Conservation (phyloP, 495 filamentous ascomycete genomes). For the Xylaria nigripes region DNA sequence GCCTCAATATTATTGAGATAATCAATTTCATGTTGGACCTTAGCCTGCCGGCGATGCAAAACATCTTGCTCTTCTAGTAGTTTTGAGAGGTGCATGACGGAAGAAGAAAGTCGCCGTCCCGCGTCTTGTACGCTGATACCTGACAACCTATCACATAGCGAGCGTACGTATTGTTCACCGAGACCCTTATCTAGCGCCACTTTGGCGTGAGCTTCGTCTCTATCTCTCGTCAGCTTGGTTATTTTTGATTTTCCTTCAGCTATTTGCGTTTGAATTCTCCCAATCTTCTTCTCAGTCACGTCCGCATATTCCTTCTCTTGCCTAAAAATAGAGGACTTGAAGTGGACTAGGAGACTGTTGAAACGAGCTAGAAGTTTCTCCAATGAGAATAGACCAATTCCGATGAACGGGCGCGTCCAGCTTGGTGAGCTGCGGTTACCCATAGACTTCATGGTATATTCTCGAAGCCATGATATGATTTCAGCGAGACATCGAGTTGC, state of each 20-base stretch:
- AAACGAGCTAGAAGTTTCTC: neutral
- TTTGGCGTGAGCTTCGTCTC: neutral
- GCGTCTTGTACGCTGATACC: neutral
- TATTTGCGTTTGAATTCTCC: neutral
- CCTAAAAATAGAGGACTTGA: neutral
- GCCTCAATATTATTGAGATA: neutral
- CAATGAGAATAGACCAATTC: neutral
- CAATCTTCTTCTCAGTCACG: neutral
- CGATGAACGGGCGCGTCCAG: neutral
- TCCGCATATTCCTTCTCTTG: neutral
- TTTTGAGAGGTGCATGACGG: neutral
- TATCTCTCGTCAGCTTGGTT: neutral
- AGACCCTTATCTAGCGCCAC: neutral
- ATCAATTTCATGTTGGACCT: neutral
- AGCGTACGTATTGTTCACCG: neutral
- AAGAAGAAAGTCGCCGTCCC: neutral
- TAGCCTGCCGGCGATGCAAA: neutral
- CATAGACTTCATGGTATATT: neutral
- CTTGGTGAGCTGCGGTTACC: neutral
- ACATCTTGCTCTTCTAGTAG: neutral
- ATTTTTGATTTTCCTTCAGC: neutral
- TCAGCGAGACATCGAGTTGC: neutral
- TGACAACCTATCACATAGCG: neutral
- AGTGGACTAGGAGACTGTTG: neutral
- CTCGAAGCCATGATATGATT: neutral